Base-by-base conservation (phyloP, 306 rosid species). In the Calophaca sinica region DNA sequence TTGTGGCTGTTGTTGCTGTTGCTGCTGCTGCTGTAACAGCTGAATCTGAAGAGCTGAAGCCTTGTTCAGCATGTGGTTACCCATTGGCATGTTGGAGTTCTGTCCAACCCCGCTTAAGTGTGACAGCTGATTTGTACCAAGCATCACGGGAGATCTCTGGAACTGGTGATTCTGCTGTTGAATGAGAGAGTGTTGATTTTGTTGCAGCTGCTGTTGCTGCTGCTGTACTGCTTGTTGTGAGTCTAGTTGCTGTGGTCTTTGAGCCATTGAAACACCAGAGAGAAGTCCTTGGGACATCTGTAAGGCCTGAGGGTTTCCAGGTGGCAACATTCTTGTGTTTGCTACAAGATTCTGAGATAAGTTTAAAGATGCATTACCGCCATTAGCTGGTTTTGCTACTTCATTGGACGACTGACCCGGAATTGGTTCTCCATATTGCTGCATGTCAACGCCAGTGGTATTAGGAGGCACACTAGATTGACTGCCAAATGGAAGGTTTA, bases 251-350 rank as follows among this genome's bases (percentile, higher is more conserved):
- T 85, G 96, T 8, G 89, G 88, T 83, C 96, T 87, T 15, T 82
- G 79, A 38, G 96, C 79, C 86, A 87, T 64, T 38, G 97, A 88
- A 86, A 74, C 85, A 63, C 97, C 96, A 0, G 93, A 53, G 64
- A 96, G 64, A 70, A 87, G 84, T 60, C 96, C 97, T 80, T 90
- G 98, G 73, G 99, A 96, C 88, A 91, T 88, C 85, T 90, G 97
- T 55, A 96, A 83, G 77, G 92, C 92, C 81, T 89, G 98, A 79
- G 88, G 66, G 75, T 89, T 90, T 74, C 97, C 98, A 55, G 96
- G 92, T 15, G 96, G 98, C 75, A 92, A 82, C 94, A 92, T 96
- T 86, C 99, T 94, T 49, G 91, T 10, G 74, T 82, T 84, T 51
- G 89, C 74, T 67, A 84, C 82, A 63, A 75, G 91, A 81, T 79